These are phyloP conservation scores for Helianthus tuberosus DNA, from an alignment of 129 eudicot species.

Conservation along the genomic window DNA sequence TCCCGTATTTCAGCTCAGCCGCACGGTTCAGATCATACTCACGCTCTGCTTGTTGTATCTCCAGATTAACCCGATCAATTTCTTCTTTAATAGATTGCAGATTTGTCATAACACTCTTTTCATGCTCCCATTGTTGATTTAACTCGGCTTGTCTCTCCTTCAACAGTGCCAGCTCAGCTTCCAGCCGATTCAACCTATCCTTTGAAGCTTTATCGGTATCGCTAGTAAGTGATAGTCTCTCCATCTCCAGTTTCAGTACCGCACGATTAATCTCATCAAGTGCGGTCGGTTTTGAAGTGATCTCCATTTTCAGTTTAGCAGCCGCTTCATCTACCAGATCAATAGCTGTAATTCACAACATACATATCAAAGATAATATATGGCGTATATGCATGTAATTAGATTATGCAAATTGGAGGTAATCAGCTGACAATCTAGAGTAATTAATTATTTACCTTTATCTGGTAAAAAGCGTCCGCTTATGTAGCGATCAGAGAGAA, in stretches of 20 bases:
- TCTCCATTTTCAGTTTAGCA: conserved; percentile 98
- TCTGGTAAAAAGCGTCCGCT: conserved; percentile 97
- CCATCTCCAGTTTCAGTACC: conserved; percentile 93
- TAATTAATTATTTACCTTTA: conserved; percentile 55
- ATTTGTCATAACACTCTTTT: conserved; percentile 85
- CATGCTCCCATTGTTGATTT: conserved; percentile 96
- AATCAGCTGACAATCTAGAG: conserved; percentile 3
- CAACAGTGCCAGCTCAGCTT: conserved; percentile 75
- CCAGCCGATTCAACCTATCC: conserved; percentile 85
- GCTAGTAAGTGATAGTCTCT: conserved; percentile 85
- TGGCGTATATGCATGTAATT: too few relatives aligned
- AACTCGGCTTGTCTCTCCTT: conserved; percentile 75
- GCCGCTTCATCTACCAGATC: conserved; percentile 99
- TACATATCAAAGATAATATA: background rate
- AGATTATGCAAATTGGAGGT: background rate
- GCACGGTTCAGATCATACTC: conserved; percentile 99
- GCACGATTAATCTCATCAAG: conserved; percentile 96
- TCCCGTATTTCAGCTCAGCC: conserved; percentile 95
- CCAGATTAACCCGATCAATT: conserved; percentile 95
- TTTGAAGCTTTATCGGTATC: conserved; percentile 95
- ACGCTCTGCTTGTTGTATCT: conserved; percentile 98
- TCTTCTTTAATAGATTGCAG: conserved; percentile 96
- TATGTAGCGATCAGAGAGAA: conserved; percentile 93
- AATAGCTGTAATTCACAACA: conserved; percentile 65
- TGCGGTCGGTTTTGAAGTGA: conserved; percentile 96